Evolutionary conservation across 495 filamentous ascomycete species (phyloP).

Genomic region (Podospora anserina): DNA sequence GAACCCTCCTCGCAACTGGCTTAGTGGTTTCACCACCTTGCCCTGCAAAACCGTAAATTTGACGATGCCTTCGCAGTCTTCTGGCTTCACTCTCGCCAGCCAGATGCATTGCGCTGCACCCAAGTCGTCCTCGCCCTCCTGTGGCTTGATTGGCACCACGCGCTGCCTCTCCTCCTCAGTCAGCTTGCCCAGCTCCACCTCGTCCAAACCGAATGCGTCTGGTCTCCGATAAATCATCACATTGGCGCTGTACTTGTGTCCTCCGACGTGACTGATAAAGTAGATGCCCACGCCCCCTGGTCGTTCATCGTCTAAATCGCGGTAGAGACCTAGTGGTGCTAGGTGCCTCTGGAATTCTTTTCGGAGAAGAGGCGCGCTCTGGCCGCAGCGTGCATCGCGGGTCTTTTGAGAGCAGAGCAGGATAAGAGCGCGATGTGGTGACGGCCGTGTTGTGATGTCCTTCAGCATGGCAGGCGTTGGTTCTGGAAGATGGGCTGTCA

Average conservation of each 20-base stretch:
- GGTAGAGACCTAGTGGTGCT: conserved; percentile 75
- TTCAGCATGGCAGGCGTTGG: conserved; percentile 25
- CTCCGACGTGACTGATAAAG: conserved; percentile 93
- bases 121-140: conserved; percentile 35
- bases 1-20: conserved; percentile 85
- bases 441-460: conserved; percentile 63
- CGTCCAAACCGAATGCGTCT: conserved; percentile 56
- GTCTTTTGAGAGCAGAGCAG: conserved; percentile 91
- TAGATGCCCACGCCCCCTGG: conserved; percentile 91
- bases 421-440: conserved; percentile 79
- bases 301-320: conserved; percentile 81
- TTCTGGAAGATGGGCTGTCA: conserved; percentile 55
- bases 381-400: conserved; percentile 90
- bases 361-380: conserved; percentile 80
- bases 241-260: conserved; percentile 92
- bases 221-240: conserved; percentile 79
- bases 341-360: conserved; percentile 89
- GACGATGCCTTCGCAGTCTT: conserved; percentile 93
- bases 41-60: conserved; percentile 87
- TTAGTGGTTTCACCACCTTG: conserved; percentile 83
- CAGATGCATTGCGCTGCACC: conserved; percentile 87
- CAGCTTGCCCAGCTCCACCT: conserved; percentile 37
- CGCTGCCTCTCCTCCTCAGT: conserved; percentile 20
- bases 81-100: conserved; percentile 82
- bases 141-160: conserved; percentile 19